A percentile compares a stretch with the other conserved stretches of the same genome.
Evolutionary conservation across 2,329 filamentous ascomycete genomes (phyloP).

Genomic region (Diaporthe capsici): DNA sequence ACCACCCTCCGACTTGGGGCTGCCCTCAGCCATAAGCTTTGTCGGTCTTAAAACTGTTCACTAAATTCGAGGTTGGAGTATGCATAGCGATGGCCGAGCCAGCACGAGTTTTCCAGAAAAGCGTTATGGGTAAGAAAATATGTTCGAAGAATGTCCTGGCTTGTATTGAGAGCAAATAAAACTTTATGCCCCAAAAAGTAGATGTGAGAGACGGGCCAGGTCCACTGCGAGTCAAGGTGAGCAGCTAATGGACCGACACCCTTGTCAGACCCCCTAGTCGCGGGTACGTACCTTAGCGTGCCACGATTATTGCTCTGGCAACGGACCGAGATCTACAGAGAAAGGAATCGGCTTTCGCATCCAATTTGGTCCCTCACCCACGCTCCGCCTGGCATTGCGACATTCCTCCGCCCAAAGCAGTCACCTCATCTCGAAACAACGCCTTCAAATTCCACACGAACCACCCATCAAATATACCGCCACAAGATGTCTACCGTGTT

Average conservation of each 20-base stretch:
- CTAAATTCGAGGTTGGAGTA: conserved; percentile 5
- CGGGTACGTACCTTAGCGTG: conserved; percentile 7
- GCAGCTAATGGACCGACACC: background rate
- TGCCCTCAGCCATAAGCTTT: conserved; percentile 47
- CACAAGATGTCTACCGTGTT: conserved; percentile 71
- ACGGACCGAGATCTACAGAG: conserved; percentile 31
- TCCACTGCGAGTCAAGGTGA: conserved; percentile 35
- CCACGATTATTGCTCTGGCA: conserved; percentile 41
- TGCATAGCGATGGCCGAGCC: conserved; percentile 37
- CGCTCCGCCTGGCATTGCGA: background rate
- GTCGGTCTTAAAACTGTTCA: conserved; percentile 33
- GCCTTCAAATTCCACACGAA: background rate
- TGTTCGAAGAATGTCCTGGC: background rate
- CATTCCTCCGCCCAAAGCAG: background rate
- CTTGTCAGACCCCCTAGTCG: conserved; percentile 3
- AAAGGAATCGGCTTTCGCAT: conserved; percentile 5
- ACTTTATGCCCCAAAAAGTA: conserved; percentile 22
- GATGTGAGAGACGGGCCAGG: background rate
- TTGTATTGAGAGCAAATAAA: conserved; percentile 20
- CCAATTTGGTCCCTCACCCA: background rate
- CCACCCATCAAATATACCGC: conserved; percentile 9
- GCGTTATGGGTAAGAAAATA: background rate
- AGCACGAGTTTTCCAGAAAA: background rate
- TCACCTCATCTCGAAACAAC: background rate
- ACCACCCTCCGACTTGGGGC: conserved; percentile 10